Base-by-base conservation (phyloP, 345 rosid genomes). In the Aurinia saxatilis region DNA sequence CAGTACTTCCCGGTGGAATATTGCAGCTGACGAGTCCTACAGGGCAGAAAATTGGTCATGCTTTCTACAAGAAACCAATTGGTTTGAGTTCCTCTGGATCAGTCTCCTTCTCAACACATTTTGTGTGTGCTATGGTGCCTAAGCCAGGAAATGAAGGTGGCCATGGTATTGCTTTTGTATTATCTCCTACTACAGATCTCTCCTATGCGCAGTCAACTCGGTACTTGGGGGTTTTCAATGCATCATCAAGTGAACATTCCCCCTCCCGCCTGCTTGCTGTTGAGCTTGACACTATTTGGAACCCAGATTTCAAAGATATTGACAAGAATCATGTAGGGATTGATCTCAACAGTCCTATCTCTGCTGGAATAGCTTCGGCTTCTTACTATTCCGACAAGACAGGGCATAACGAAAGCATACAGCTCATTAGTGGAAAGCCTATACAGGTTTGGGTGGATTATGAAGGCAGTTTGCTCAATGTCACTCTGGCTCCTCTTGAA, bases 401-500 rank as follows among this genome's bases (percentile, higher is more conserved):
- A 11, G 56, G 64, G 35, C 53, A 36, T 0, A 31, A 67, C 18
- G 58, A 17, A 47, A 73, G 60, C 60, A 13, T 84, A 58, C 27
- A 30, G 23, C 75, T 90, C 5, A 18, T 27, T 3, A 79, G 82
- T 8, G 84, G 78, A 6, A 8, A 66, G 0, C 81, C 78, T 10
- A 77, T 82, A 50, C 90, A 82, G 54, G 71, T 70, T 2, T 86
- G 91, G 87, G 67, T 89, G 31, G 95, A 86, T 18, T 89, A 84
- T 56, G 78, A 80, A 64, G 70, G 54, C 41, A 74, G 41, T 64
- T 5, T 61, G n/a, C 65, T 84, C 30, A 55, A 72, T 46, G 84
- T 86, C 46, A 72, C 83, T 0, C 6, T 82, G 14, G 85, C 88
- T 48, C 80, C 85, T 5, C 4, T 68, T 9, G 14, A 40, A 30